Conservation (phyloP, 1,139 yeast genomes). For the Schwanniomyces etchellsii region DNA sequence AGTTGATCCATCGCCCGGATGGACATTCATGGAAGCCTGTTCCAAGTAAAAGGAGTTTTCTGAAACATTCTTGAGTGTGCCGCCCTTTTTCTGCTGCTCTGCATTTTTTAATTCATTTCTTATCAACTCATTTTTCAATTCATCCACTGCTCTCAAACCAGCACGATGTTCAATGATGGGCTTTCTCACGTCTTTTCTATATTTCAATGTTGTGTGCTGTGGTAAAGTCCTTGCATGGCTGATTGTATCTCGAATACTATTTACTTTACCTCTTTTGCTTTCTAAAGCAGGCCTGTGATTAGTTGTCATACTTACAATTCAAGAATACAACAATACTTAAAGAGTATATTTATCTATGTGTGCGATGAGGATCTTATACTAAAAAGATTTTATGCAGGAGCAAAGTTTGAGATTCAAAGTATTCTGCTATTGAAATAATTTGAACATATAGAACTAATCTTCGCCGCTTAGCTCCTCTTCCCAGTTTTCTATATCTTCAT, state of each 20-base stretch:
- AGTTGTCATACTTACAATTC: constrained; percentile 70
- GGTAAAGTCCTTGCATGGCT: constrained; percentile 66
- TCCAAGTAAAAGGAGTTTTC: constrained; percentile 1
- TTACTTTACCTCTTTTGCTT: constrained; percentile 68
- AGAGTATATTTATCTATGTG: no score
- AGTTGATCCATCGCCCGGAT: constrained; percentile 1
- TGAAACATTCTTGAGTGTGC: constrained; percentile 2
- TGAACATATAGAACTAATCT: no score
- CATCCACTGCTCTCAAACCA: constrained; percentile 16
- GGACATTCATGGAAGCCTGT: not conserved
- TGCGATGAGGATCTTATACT: no score
- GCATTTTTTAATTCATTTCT: constrained; percentile 2
- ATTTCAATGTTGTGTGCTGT: constrained; percentile 66
- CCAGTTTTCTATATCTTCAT: constrained; percentile 32
- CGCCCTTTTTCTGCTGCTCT: constrained; percentile 3
- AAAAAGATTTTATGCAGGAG: no score
- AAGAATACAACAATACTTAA: no score
- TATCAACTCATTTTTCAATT: constrained; percentile 18
- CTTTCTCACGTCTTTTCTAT: constrained; percentile 33
- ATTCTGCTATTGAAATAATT: no score
- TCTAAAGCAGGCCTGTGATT: constrained; percentile 90
- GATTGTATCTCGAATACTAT: constrained; percentile 38
- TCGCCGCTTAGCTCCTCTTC: constrained; percentile 39
- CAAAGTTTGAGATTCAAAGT: no score
- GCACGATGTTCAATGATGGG: constrained; percentile 4